These are phyloP conservation scores for Porphyrellus cyaneotinctus DNA, from an alignment of 768 basidiomycete genomes.

Conservation along the genomic window DNA sequence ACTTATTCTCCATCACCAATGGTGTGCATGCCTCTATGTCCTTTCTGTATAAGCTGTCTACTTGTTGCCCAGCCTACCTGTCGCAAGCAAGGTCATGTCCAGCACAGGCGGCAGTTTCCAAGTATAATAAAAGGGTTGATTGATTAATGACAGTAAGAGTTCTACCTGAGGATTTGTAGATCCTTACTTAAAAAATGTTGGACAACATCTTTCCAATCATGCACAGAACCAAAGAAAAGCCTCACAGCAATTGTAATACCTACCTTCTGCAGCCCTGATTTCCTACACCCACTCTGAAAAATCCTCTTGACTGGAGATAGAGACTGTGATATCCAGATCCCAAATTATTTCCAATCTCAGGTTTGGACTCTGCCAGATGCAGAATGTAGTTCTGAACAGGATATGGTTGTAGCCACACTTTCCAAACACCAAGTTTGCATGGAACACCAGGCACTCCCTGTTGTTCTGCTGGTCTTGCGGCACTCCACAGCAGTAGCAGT, in stretches of 20 bases:
- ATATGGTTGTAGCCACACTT: too few relatives aligned
- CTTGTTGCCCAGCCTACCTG: too few relatives aligned
- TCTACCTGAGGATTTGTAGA: too few relatives aligned
- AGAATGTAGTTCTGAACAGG: not conserved
- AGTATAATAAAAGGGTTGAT: too few relatives aligned
- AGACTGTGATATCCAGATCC: not conserved
- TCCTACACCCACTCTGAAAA: not conserved
- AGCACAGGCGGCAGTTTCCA: too few relatives aligned
- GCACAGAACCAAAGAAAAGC: conserved; percentile 3
- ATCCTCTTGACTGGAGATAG: not conserved
- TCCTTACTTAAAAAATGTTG: not conserved
- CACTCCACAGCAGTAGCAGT: not conserved
- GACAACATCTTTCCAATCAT: not conserved
- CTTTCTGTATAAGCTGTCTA: too few relatives aligned
- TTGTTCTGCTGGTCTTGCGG: not conserved
- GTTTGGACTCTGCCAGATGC: conserved; percentile 2
- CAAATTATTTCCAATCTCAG: not conserved
- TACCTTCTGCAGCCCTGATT: not conserved
- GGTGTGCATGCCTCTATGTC: too few relatives aligned
- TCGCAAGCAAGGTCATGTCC: too few relatives aligned
- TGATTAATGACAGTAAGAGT: too few relatives aligned
- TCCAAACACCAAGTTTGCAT: not conserved
- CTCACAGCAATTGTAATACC: conserved; percentile 1
- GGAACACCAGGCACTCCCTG: not conserved
- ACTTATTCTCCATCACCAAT: too few relatives aligned